phyloP scores from a whole-genome alignment of 495 filamentous ascomycete species.

The Corynascus novoguineensis region DNA sequence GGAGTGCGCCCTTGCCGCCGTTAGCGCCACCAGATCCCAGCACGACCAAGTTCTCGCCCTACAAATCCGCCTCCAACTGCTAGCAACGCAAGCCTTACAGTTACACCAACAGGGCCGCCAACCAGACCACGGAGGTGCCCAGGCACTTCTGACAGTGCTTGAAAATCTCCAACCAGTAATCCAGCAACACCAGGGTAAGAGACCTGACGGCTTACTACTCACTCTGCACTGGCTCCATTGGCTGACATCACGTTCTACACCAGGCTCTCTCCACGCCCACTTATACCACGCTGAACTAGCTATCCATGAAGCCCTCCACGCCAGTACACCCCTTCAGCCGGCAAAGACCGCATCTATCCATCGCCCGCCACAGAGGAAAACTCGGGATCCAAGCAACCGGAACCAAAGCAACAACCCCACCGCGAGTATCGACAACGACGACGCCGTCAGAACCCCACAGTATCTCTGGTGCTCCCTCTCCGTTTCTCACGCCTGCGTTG shows the following conservation, averaged over 20 bases:
- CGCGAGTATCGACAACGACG: not conserved
- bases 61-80: constrained; percentile 44
- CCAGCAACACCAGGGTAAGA: not conserved
- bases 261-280: not conserved
- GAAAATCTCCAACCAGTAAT: not conserved
- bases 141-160: not conserved
- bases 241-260: not conserved
- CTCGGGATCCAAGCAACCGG: no score
- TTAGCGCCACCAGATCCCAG: constrained; percentile 24
- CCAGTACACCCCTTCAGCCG: not conserved
- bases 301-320: not conserved
- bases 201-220: no score
- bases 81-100: constrained; percentile 20
- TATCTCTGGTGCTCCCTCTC: constrained; percentile 31
- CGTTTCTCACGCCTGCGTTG: constrained; percentile 34
- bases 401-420: not conserved
- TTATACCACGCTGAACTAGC: not conserved
- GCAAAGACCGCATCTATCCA: no score
- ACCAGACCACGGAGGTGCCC: not conserved
- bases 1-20: constrained; percentile 31
- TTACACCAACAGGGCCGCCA: constrained; percentile 12
- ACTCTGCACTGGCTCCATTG: no score
- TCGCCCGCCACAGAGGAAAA: no score
- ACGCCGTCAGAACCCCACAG: not conserved
- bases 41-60: constrained; percentile 42